These are phyloP conservation scores for Strigomonas culicis DNA, from an alignment of 208 protist genomes.

Conservation along the genomic window DNA sequence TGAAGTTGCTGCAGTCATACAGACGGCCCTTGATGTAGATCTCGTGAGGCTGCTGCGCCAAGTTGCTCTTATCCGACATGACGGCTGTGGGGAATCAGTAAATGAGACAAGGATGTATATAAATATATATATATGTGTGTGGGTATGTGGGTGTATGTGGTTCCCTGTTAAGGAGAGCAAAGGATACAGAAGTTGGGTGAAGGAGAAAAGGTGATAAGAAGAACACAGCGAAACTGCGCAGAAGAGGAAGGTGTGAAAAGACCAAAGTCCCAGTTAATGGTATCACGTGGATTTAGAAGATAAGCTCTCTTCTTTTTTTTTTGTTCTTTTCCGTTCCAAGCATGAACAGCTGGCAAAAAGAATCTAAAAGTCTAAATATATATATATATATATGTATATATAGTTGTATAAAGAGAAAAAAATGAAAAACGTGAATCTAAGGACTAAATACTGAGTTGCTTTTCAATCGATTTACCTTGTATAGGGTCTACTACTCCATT, in stretches of 20 bases:
- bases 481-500: no score
- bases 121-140: neutral
- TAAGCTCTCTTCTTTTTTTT: neutral
- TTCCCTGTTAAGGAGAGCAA: neutral
- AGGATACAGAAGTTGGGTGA: neutral
- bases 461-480: slow-evolving; percentile 1
- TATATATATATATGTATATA: neutral
- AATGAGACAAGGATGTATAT: no score
- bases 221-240: no score
- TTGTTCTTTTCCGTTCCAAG: neutral
- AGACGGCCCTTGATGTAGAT: slow-evolving; percentile 54
- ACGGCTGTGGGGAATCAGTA: neutral
- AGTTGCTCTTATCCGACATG: neutral
- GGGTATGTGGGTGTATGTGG: neutral
- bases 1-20: slow-evolving; percentile 65
- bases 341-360: neutral
- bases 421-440: no score
- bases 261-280: no score
- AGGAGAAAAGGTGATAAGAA: no score
- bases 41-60: slow-evolving; percentile 43
- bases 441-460: neutral
- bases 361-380: neutral
- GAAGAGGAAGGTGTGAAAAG: no score
- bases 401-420: no score
- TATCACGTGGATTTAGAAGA: no score